Evolutionary conservation across 371 early-diverging fungal species (phyloP).

Genomic region (Amoeboradix gromovi): DNA sequence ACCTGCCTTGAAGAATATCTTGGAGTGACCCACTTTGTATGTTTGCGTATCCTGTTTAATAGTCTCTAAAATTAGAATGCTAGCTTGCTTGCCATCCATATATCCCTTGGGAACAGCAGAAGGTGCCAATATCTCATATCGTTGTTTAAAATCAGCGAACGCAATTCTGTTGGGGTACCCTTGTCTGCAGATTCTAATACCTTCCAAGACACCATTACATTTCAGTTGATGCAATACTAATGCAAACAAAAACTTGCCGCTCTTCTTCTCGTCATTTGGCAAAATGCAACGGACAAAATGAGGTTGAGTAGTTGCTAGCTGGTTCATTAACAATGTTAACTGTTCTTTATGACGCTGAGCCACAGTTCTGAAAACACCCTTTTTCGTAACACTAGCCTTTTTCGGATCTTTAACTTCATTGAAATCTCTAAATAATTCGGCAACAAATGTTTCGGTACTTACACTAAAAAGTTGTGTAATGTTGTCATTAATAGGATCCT

Average conservation of each 20-base stretch:
- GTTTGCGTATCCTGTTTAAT: slow-evolving; percentile 37
- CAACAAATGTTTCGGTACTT: slow-evolving; percentile 45
- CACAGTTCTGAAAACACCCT: slow-evolving; percentile 81
- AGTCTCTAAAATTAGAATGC: slow-evolving; percentile 36
- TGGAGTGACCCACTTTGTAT: slow-evolving; percentile 74
- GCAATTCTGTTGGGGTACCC: slow-evolving; percentile 87
- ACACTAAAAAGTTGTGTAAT: slow-evolving; percentile 55
- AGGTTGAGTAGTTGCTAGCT: slow-evolving; percentile 68
- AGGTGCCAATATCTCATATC: slow-evolving; percentile 73
- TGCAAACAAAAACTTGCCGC: slow-evolving; percentile 44
- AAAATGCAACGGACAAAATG: slow-evolving; percentile 99
- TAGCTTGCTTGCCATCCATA: slow-evolving; percentile 57
- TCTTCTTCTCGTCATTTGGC: slow-evolving; percentile 80
- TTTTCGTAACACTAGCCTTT: slow-evolving; percentile 14
- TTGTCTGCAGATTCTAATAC: slow-evolving; percentile 89
- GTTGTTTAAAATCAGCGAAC: slow-evolving; percentile 78
- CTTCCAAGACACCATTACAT: slow-evolving; percentile 98
- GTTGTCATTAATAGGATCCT: slow-evolving; percentile 94
- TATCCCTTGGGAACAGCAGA: slow-evolving; percentile 38
- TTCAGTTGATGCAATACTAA: slow-evolving; percentile 82
- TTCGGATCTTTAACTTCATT: slow-evolving; percentile 5
- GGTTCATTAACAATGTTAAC: slow-evolving; percentile 55
- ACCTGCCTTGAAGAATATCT: slow-evolving; percentile 94
- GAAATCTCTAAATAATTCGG: slow-evolving; percentile 46
- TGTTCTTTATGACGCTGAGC: slow-evolving; percentile 90